Base-by-base conservation (phyloP, 306 rosid species). In the Inga leiocalycina region DNA sequence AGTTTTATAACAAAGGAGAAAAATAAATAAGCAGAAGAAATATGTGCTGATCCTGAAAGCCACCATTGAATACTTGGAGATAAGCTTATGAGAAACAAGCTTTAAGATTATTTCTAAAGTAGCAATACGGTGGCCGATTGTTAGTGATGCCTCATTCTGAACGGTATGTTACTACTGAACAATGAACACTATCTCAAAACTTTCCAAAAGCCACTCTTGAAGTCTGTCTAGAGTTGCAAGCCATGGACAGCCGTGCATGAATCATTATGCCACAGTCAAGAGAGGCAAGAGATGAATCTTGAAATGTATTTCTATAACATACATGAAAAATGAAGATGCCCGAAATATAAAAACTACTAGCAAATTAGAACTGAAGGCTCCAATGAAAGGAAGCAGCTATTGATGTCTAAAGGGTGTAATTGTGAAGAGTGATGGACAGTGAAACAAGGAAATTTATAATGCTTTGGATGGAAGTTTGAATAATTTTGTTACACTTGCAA, bases 21-120 rank as follows among this genome's bases (percentile, higher is more conserved):
- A 80, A 44, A 76, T 81, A 73, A 82, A 52, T 24, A 79, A 62
- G 45, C 16, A 71, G 76, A 49, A 62, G 74, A 41, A 41, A 70
- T 20, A 78, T 15, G 37, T 20, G 24, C 12, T 14, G 43, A 14
- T 35, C 41, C 71, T 13, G 51, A 64, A 20, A 4, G 13, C 68
- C 39, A 4, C 17, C 34, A 37, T 54, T 54, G 35, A 39, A 75
- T 17, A n/a, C 48, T 19, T 52, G 67, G 12, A 75, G 68, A 32
- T 52, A 19, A 52, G 49, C 34, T 75, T 37, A 22, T 19, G 10
- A n/a, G 78, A 52, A 74, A 20, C 66, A 74, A 52, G 78, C 45
- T 52, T 52, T 74, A 16, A 52, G 61, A 32, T 74, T 41, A 51
- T 52, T 32, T 52, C 8, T 16, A 15, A 7, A 46, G 17, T 48